Evolutionary conservation across 2,329 filamentous ascomycete genomes (phyloP).

Genomic region (Clonostachys sp.): DNA sequence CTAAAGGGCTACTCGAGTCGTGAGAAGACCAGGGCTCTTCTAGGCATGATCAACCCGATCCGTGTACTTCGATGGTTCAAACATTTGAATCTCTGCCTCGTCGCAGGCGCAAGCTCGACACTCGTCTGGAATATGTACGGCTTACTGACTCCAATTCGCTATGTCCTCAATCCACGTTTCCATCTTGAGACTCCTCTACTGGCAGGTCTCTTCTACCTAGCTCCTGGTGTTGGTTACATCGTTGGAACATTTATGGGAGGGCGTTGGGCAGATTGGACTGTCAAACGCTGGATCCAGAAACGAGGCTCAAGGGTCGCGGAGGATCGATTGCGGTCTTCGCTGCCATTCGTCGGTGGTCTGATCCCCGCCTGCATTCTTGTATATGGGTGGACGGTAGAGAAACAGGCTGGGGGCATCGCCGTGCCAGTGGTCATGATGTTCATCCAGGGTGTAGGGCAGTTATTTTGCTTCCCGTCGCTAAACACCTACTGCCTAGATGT

Average conservation of each 20-base stretch:
- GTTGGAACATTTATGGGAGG: slow-evolving; percentile 69
- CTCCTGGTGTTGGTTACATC: slow-evolving; percentile 67
- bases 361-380: slow-evolving; percentile 62
- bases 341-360: slow-evolving; percentile 51
- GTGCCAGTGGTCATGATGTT: slow-evolving; percentile 71
- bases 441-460: slow-evolving; percentile 66
- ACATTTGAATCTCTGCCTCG: slow-evolving; percentile 64
- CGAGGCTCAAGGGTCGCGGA: slow-evolving; percentile 60
- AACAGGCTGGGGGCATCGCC: slow-evolving; percentile 43
- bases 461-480: slow-evolving; percentile 71
- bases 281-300: slow-evolving; percentile 59
- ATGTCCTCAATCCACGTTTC: slow-evolving; percentile 72
- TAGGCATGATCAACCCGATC: slow-evolving; percentile 62
- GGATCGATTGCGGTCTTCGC: slow-evolving; percentile 58
- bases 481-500: slow-evolving; percentile 83
- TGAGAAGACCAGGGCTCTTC: slow-evolving; percentile 48
- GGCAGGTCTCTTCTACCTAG: slow-evolving; percentile 69
- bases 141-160: slow-evolving; percentile 62
- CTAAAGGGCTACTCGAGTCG: slow-evolving; percentile 46
- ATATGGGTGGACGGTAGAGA: slow-evolving; percentile 50
- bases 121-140: slow-evolving; percentile 71
- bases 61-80: slow-evolving; percentile 59
- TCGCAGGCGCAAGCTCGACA: slow-evolving; percentile 50
- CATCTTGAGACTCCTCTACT: slow-evolving; percentile 61
- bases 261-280: slow-evolving; percentile 62